These are phyloP conservation scores for Xylaria sp. DNA, from an alignment of 2,329 filamentous ascomycete genomes.

Conservation along the genomic window DNA sequence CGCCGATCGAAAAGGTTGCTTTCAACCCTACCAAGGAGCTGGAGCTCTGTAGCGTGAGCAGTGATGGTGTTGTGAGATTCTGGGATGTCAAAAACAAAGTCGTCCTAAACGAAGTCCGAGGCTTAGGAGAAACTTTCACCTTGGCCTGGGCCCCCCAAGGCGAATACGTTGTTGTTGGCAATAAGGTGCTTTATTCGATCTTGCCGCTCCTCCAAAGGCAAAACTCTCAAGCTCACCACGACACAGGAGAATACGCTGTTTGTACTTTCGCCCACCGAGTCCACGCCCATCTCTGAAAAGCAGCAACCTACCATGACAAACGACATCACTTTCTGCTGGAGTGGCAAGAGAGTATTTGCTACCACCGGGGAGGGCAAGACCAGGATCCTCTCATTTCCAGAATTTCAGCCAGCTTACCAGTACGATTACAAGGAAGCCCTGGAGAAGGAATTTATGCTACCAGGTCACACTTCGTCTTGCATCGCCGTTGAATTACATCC, in stretches of 20 bases:
- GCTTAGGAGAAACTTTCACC: conserved; percentile 74
- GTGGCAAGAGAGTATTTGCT: conserved; percentile 75
- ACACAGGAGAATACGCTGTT: conserved; percentile 70
- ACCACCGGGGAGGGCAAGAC: conserved; percentile 78
- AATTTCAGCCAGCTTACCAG: conserved; percentile 66
- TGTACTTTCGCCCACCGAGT: conserved; percentile 69
- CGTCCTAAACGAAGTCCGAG: conserved; percentile 75
- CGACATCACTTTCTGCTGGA: conserved; percentile 79
- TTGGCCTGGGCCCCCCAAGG: conserved; percentile 81
- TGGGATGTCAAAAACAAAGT: conserved; percentile 83
- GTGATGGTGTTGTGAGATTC: conserved; percentile 78
- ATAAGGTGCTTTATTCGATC: conserved; percentile 65
- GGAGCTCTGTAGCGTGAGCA: conserved; percentile 79
- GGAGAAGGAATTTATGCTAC: conserved; percentile 68
- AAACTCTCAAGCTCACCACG: conserved; percentile 19
- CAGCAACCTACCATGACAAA: conserved; percentile 75
- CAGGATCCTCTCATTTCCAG: conserved; percentile 76
- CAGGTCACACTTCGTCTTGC: conserved; percentile 79
- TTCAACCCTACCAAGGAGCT: conserved; percentile 83
- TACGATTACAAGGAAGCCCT: conserved; percentile 58
- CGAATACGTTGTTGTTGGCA: conserved; percentile 75
- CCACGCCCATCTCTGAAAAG: conserved; percentile 66
- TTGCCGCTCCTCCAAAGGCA: background rate
- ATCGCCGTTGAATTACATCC: conserved; percentile 76
- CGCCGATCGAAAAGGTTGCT: conserved; percentile 77